Conservation (phyloP, 257 asterid species). For the Hygrophila difformis region DNA sequence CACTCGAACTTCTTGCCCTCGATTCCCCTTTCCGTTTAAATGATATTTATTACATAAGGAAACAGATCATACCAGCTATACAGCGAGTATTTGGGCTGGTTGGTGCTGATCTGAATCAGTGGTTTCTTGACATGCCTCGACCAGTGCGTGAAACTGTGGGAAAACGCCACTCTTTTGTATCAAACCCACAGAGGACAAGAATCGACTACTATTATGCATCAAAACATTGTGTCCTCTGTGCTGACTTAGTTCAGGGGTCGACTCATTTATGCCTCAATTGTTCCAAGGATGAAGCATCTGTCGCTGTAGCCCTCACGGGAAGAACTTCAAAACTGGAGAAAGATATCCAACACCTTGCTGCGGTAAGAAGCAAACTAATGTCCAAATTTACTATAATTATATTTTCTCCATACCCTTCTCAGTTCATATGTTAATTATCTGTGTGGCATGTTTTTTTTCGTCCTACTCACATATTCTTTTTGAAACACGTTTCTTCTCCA, state of each 20-base stretch:
- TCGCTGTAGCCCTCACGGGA: constrained; percentile 59
- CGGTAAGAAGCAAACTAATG: constrained; percentile 54
- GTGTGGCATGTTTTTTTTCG: no score
- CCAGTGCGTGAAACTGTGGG: constrained; percentile 55
- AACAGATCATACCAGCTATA: constrained; percentile 87
- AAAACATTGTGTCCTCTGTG: constrained; percentile 72
- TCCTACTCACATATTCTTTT: no score
- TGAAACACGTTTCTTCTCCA: no score
- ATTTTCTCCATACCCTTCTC: no score
- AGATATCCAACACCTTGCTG: constrained; percentile 73
- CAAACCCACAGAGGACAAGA: constrained; percentile 53
- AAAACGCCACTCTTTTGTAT: constrained; percentile 33
- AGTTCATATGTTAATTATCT: no score
- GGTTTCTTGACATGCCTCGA: constrained; percentile 89
- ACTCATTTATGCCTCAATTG: constrained; percentile 53
- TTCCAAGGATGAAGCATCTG: constrained; percentile 51
- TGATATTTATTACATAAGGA: constrained; percentile 71
- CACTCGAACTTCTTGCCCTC: constrained; percentile 56
- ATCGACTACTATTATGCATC: constrained; percentile 79
- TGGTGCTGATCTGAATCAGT: constrained; percentile 75
- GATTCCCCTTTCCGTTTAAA: constrained; percentile 82
- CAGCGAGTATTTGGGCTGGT: constrained; percentile 90
- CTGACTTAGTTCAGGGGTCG: constrained; percentile 64
- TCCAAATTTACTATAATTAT: no score
- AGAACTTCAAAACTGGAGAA: constrained; percentile 73